Percentiles rank a stretch among this genome's conserved stretches.
Conservation (phyloP, 768 basidiomycete genomes). For the Termitomyces sp. region DNA sequence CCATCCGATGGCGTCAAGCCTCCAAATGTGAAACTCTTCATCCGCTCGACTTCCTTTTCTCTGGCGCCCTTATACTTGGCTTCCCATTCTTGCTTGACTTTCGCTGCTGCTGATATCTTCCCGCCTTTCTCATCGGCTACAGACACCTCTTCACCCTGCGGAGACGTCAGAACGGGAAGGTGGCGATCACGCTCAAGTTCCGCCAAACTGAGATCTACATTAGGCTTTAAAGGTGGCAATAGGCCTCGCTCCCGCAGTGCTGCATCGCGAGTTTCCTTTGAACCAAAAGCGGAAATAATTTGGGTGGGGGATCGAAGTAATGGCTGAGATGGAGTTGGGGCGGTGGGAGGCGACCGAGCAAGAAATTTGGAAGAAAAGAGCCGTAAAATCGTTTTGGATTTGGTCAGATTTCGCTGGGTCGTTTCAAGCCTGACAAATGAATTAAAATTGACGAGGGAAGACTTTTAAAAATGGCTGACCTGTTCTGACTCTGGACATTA, state of each 20-base stretch:
- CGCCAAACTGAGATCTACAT: constrained; percentile 41
- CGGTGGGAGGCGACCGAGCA: constrained; percentile 11
- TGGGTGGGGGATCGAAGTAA: constrained; percentile 16
- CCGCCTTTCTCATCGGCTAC: constrained; percentile 12
- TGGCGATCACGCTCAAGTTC: constrained; percentile 36
- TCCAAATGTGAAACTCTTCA: constrained; percentile 37
- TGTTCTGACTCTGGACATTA: background rate
- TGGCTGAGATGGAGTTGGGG: constrained; percentile 10
- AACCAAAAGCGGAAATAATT: constrained; percentile 22
- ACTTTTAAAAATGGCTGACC: constrained; percentile 4
- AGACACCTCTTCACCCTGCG: constrained; percentile 14
- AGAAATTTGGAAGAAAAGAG: constrained; percentile 34
- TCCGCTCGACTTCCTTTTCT: constrained; percentile 26
- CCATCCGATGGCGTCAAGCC: constrained; percentile 10
- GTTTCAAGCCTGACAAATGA: constrained; percentile 10
- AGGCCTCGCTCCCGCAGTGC: constrained; percentile 63
- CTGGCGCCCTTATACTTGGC: constrained; percentile 30
- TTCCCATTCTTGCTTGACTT: constrained; percentile 56
- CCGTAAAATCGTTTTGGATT: constrained; percentile 32
- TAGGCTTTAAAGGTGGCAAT: constrained; percentile 44
- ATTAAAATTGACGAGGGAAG: background rate
- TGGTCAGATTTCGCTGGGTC: constrained; percentile 21
- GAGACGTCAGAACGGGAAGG: constrained; percentile 33
- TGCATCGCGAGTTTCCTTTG: constrained; percentile 46
- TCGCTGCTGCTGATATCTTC: constrained; percentile 45